A percentile compares a stretch with the other conserved stretches of the same genome.
Evolutionary conservation across 331 rosid genomes (phyloP).

Genomic region (Prunus yedoensis): DNA sequence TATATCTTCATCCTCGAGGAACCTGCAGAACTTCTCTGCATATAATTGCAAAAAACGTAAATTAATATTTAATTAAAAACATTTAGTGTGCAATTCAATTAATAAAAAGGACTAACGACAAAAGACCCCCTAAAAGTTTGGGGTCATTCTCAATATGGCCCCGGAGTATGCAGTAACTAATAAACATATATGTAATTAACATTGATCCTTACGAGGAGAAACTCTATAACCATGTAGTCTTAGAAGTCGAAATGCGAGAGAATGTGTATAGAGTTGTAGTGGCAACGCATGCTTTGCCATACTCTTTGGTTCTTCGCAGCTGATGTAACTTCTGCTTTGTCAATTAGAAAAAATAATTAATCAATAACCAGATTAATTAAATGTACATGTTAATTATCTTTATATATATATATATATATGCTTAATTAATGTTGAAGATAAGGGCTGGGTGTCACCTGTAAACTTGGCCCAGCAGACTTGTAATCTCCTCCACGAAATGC

Average conservation of each 20-base stretch:
- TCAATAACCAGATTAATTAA: background rate
- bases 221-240: constrained; percentile 16
- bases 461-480: constrained; percentile 3
- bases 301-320: background rate
- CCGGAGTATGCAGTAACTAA: no score
- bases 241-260: constrained; percentile 22
- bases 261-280: constrained; percentile 11
- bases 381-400: background rate
- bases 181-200: no score
- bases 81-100: no score
- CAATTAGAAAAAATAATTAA: background rate
- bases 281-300: background rate
- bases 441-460: background rate
- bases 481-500: constrained; percentile 9
- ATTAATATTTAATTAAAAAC: background rate
- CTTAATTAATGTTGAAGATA: background rate
- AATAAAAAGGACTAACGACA: background rate
- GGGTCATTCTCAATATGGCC: no score
- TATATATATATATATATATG: no score
- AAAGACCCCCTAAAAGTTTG: no score
- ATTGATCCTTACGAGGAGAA: constrained; percentile 8
- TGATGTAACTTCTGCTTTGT: constrained; percentile 3
- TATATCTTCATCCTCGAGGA: constrained; percentile 7
- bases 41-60: no score
- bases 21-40: constrained; percentile 24